A percentile compares a stretch with the other conserved stretches of the same genome.
phyloP scores from a whole-genome alignment of 768 basidiomycete genomes.

The Baorangia bicolor region DNA sequence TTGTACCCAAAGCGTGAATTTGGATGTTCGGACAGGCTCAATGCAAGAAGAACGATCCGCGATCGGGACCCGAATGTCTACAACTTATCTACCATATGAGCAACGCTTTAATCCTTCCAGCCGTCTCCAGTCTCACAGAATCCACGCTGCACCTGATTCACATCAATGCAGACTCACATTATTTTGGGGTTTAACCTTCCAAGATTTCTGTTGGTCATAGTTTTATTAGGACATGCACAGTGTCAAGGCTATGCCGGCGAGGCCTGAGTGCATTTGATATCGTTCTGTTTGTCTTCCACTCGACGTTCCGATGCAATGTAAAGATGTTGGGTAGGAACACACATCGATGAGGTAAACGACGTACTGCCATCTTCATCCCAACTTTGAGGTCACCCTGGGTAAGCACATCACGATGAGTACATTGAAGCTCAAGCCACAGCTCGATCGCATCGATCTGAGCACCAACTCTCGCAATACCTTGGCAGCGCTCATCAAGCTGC shows the following conservation, averaged over 20 bases:
- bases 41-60: slow-evolving; percentile 11
- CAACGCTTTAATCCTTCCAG: background rate
- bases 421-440: background rate
- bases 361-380: background rate
- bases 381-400: background rate
- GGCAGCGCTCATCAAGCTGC: slow-evolving; percentile 10
- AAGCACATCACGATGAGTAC: background rate
- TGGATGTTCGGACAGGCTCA: slow-evolving; percentile 5
- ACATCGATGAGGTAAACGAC: background rate
- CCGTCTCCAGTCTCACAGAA: too few relatives aligned
- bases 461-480: background rate
- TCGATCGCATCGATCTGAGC: slow-evolving; percentile 13
- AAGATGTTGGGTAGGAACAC: background rate
- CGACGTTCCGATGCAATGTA: background rate
- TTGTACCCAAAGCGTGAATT: background rate
- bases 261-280: background rate
- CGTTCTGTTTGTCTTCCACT: background rate
- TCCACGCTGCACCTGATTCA: background rate
- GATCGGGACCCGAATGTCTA: background rate
- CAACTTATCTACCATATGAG: background rate
- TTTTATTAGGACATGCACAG: background rate
- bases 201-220: too few relatives aligned
- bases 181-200: background rate
- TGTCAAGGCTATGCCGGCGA: too few relatives aligned
- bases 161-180: background rate